Evolutionary conservation across 1,284 basidiomycete genomes (phyloP).

Genomic region (Marasmius fiardii): DNA sequence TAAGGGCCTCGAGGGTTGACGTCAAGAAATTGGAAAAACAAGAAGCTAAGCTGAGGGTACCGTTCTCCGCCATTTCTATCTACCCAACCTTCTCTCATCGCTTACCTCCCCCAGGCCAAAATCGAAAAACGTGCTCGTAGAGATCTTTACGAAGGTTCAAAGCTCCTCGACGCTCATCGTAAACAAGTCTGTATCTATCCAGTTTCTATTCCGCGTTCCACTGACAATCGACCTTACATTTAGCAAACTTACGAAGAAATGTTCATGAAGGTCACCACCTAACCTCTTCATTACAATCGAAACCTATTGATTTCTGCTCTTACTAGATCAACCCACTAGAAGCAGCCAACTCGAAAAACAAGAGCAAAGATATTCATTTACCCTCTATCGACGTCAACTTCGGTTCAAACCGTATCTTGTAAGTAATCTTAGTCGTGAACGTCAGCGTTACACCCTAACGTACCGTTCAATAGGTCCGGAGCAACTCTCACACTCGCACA

Average conservation of each 20-base stretch:
- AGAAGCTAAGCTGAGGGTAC: slow-evolving; percentile 90
- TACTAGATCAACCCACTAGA: slow-evolving; percentile 91
- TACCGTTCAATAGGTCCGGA: slow-evolving; percentile 53
- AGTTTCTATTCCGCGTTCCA: background rate
- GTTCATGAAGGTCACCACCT: slow-evolving; percentile 80
- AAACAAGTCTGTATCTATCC: slow-evolving; percentile 61
- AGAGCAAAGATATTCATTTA: slow-evolving; percentile 96
- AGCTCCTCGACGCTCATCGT: slow-evolving; percentile 89
- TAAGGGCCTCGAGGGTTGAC: slow-evolving; percentile 91
- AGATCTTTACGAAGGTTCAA: slow-evolving; percentile 94
- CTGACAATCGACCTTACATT: slow-evolving; percentile 12
- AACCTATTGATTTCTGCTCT: background rate
- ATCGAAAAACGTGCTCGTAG: slow-evolving; percentile 91
- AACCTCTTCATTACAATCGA: background rate
- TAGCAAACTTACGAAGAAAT: slow-evolving; percentile 97
- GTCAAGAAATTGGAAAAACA: slow-evolving; percentile 98
- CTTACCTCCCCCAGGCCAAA: slow-evolving; percentile 65
- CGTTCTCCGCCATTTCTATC: too few species aligned
- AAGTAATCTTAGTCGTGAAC: slow-evolving; percentile 29
- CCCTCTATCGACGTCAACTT: slow-evolving; percentile 96
- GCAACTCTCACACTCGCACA: slow-evolving; percentile 87
- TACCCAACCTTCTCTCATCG: background rate
- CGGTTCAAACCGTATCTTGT: slow-evolving; percentile 91
- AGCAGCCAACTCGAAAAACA: slow-evolving; percentile 80
- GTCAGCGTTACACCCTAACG: slow-evolving; percentile 6